Evolutionary conservation across 768 basidiomycete genomes (phyloP), one percentile per base, ranked within the genome.

Genomic region (Pisolithus microcarpus): DNA sequence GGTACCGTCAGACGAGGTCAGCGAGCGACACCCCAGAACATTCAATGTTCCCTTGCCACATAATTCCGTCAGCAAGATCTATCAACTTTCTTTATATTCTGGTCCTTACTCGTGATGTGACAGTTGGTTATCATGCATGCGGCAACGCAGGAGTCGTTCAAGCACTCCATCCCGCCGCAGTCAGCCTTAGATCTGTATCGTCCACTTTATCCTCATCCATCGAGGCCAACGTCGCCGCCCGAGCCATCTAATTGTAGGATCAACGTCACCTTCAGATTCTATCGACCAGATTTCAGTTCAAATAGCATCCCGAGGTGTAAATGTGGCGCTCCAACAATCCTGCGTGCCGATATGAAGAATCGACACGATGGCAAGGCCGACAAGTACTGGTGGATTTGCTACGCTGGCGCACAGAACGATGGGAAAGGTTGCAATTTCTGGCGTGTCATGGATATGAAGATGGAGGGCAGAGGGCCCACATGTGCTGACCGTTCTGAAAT

Each of bases 111-210:
- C 45, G 26, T 19, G n/a, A 36, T 51, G 4, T 37, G 43, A 36
- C 46, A 91, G 87, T 72, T 91, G 34, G 76, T 76, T n/a, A 88
- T 91, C 51, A 91, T 91, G 89, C 90, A 91, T 57, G 86, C 88
- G 1, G 79, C 82, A 15, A 85, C 84, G 52, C 89, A 91, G 71
- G 89, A 91, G 61, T 73, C 71, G 38, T 91, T 85, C 69, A 91
- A 91, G 58, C 87, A 91, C 56, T 76, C 81, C 4, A 76, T 91
- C 16, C 88, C 85, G 18, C 84, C 88, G 1, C 86, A 88, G 54
- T 63, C 72, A 10, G 70, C 77, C 2, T 75, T 91, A 38, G 89
- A 91, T 59, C 58, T 85, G n/a, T 90, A 80, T 62, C 77, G 76
- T 30, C 87, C 89, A 4, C 61, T 75, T 1, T 75, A 66, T 55